A percentile compares a stretch with the other conserved stretches of the same genome.
These are phyloP conservation scores for Lyophyllum decastes DNA, from an alignment of 768 basidiomycete genomes.

Conservation along the genomic window DNA sequence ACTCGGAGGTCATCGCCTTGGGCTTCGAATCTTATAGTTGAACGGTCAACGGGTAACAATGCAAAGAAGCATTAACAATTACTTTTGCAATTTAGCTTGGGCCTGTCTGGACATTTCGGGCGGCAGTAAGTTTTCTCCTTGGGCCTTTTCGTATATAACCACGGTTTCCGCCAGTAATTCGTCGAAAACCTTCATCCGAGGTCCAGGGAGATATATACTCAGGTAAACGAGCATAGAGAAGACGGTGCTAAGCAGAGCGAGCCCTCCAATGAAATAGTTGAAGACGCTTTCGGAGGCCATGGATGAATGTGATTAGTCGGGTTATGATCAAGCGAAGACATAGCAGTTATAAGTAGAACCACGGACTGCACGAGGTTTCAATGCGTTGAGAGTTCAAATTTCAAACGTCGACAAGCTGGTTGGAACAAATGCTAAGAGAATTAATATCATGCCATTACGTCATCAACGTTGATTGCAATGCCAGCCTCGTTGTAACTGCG, in stretches of 20 bases:
- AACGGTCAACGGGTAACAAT: too few species aligned
- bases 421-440: too few species aligned
- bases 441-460: neutral
- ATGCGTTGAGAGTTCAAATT: too few species aligned
- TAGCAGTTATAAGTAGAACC: neutral
- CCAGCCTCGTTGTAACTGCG: neutral
- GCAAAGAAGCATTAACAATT: too few species aligned
- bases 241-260: conserved; percentile 5
- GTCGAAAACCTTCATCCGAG: conserved; percentile 1
- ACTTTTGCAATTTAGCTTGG: too few species aligned
- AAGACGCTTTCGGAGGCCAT: conserved; percentile 3
- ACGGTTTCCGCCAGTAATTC: conserved; percentile 5
- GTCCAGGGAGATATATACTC: neutral
- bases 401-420: too few species aligned
- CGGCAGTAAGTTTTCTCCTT: conserved; percentile 1
- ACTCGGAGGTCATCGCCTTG: neutral
- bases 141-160: neutral
- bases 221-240: neutral
- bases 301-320: too few species aligned
- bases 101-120: too few species aligned
- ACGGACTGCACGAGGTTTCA: neutral
- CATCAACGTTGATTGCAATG: neutral
- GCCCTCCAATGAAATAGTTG: conserved; percentile 9
- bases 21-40: neutral
- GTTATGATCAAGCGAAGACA: neutral